Percentiles rank a stretch among this genome's conserved stretches.
phyloP scores from a whole-genome alignment of 345 rosid genomes.

The Pseudoturritis turrita region DNA sequence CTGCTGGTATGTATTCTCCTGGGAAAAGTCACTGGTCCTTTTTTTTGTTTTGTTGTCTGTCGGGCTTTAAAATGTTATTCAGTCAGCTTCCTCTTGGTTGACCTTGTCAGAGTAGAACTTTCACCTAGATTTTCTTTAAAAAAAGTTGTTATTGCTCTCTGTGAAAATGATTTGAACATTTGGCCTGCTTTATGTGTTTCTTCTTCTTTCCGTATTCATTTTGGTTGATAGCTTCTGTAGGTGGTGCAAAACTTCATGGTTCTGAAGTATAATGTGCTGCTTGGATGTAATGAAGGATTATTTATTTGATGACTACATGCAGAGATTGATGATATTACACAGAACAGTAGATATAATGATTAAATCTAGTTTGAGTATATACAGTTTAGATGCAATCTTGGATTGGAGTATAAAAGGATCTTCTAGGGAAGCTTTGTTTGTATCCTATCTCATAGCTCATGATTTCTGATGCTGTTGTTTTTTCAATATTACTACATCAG shows the following conservation, averaged over 20 bases:
- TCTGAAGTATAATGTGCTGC: background rate
- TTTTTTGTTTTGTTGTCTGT: background rate
- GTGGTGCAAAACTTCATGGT: background rate
- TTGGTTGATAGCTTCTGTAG: background rate
- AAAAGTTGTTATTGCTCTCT: background rate
- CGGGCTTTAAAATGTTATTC: background rate
- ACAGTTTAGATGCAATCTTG: background rate
- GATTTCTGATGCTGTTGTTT: background rate
- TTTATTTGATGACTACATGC: background rate
- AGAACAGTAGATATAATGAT: background rate
- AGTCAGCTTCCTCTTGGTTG: background rate
- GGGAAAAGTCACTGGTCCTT: conserved; percentile 1
- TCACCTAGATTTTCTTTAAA: background rate
- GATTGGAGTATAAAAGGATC: background rate
- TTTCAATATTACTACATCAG: background rate
- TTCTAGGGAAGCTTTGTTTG: background rate
- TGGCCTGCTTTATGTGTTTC: background rate
- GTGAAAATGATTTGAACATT: background rate
- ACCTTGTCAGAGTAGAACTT: background rate
- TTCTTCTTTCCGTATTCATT: background rate
- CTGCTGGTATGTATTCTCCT: conserved; percentile 55
- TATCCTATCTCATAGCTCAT: background rate
- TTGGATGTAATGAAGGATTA: background rate
- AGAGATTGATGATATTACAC: background rate
- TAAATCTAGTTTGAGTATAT: background rate